Percentiles rank a stretch among this genome's conserved stretches.
Evolutionary conservation across 257 asterid species (phyloP).

Genomic region (Schizonepeta tenuifolia): DNA sequence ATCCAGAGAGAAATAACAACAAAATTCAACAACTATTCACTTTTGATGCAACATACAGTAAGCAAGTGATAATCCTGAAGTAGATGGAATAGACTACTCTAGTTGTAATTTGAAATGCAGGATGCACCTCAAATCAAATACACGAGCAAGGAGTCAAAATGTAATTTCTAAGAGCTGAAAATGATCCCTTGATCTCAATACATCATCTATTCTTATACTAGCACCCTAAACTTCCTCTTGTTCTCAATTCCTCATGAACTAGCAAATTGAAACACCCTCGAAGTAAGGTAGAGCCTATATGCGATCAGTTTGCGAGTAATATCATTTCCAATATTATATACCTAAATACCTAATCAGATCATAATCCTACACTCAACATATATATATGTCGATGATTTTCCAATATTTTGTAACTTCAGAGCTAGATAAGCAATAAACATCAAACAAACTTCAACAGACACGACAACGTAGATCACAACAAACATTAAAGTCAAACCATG

Average conservation of each 20-base stretch:
- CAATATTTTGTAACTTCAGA: neutral
- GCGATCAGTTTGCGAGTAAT: neutral
- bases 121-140: constrained; percentile 10
- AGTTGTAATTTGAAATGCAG: constrained; percentile 4
- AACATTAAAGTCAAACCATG: too few species aligned
- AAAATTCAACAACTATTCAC: neutral
- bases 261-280: neutral
- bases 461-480: neutral
- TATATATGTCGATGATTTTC: neutral
- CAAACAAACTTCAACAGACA: neutral
- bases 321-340: constrained; percentile 8
- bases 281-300: constrained; percentile 3
- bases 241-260: neutral
- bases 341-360: neutral
- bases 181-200: neutral
- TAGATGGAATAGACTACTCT: neutral
- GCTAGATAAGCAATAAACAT: constrained; percentile 2
- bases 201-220: constrained; percentile 7
- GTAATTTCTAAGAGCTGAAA: neutral
- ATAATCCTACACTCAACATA: neutral
- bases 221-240: neutral
- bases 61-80: neutral
- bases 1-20: too few species aligned
- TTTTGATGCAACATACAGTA: neutral
- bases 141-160: neutral